These are phyloP conservation scores for Phlyctochytrium bullatum DNA, from an alignment of 192 early-diverging fungal genomes.

Conservation along the genomic window DNA sequence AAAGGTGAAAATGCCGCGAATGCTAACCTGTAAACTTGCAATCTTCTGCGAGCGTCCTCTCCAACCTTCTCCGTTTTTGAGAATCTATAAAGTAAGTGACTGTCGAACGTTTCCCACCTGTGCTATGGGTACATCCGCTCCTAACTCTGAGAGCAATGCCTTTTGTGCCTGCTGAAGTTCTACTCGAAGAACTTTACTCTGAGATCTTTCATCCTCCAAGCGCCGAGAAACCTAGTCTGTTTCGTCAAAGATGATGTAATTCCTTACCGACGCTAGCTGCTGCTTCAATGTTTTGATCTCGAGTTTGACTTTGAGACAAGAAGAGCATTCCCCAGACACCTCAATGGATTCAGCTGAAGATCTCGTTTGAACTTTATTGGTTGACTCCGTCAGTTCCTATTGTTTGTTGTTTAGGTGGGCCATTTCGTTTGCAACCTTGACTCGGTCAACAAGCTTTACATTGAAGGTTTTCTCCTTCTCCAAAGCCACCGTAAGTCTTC, in stretches of 20 bases:
- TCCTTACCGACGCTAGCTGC: not conserved
- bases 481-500: slow-evolving; percentile 14
- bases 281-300: not conserved
- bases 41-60: slow-evolving; percentile 23
- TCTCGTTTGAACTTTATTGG: not conserved
- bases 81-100: slow-evolving; percentile 2
- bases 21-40: slow-evolving; percentile 13
- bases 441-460: slow-evolving; percentile 9
- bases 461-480: slow-evolving; percentile 19
- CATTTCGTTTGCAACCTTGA: slow-evolving; percentile 11
- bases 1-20: not conserved
- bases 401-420: not conserved
- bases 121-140: not conserved
- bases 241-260: slow-evolving; percentile 12
- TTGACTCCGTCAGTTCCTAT: not conserved
- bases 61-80: slow-evolving; percentile 16
- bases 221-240: not conserved
- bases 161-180: slow-evolving; percentile 20
- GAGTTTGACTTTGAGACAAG: not conserved
- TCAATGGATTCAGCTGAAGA: not conserved
- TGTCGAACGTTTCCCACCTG: not conserved
- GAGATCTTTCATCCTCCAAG: slow-evolving; percentile 19
- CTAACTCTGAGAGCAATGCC: slow-evolving; percentile 15
- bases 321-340: not conserved
- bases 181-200: not conserved